A percentile compares a stretch with the other conserved stretches of the same genome.
Conservation (phyloP, 441 rosid genomes). For the Cnidoscolus chayamansa region DNA sequence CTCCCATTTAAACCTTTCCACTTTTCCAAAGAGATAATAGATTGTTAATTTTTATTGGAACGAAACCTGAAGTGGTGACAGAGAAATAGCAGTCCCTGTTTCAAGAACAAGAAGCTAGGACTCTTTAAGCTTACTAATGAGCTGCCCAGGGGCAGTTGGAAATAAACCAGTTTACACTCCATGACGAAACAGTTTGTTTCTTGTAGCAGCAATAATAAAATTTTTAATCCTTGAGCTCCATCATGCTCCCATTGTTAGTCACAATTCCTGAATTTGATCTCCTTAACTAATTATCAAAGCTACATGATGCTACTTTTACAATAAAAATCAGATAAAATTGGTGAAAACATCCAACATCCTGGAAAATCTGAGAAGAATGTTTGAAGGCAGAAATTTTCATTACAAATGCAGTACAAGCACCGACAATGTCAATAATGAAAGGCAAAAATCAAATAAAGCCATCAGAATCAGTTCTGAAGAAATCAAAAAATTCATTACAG, state of each 20-base stretch:
- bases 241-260: neutral
- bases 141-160: neutral
- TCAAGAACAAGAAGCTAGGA: neutral
- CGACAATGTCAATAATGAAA: neutral
- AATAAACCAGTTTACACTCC: neutral
- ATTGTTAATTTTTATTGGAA: neutral
- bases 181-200: neutral
- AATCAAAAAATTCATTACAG: neutral
- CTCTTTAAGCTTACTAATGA: neutral
- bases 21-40: neutral
- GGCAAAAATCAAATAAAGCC: neutral
- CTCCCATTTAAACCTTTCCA: neutral
- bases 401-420: neutral
- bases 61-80: neutral
- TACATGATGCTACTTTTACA: neutral
- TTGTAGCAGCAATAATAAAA: neutral
- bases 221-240: neutral
- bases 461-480: neutral
- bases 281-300: neutral
- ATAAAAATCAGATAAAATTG: neutral
- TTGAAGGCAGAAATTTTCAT: neutral
- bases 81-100: neutral
- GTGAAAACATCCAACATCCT: neutral
- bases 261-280: neutral
- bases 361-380: neutral